Conservation (phyloP, 2,329 filamentous ascomycete species). For the Pseudogymnoascus sp. region DNA sequence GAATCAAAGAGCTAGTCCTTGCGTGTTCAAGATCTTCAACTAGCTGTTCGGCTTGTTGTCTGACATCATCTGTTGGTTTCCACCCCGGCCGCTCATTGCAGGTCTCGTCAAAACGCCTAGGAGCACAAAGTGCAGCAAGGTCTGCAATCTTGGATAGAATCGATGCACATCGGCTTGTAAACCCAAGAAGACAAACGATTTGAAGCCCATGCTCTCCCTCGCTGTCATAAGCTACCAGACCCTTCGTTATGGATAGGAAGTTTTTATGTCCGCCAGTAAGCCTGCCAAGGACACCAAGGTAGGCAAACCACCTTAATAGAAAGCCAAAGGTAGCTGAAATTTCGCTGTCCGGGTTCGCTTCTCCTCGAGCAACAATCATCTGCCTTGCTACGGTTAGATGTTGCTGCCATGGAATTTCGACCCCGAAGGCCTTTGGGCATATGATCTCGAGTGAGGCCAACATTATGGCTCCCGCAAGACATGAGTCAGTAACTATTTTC, state of each 20-base stretch:
- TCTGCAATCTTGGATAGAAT: conserved; percentile 65
- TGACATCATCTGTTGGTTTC: conserved; percentile 47
- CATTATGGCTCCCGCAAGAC: conserved; percentile 77
- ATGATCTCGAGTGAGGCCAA: conserved; percentile 76
- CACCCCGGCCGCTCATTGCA: conserved; percentile 44
- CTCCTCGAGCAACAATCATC: conserved; percentile 58
- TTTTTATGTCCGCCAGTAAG: conserved; percentile 49
- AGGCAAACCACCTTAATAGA: conserved; percentile 73
- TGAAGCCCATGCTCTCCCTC: conserved; percentile 54
- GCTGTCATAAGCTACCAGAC: conserved; percentile 36
- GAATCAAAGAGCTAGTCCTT: conserved; percentile 34
- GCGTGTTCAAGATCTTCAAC: conserved; percentile 53
- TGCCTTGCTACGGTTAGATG: conserved; percentile 69
- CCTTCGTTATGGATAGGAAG: conserved; percentile 15
- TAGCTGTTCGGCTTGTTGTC: conserved; percentile 49
- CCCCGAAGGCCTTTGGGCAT: conserved; percentile 70
- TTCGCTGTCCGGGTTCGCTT: conserved; percentile 41
- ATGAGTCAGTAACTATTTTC: conserved; percentile 60
- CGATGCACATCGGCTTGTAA: conserved; percentile 62
- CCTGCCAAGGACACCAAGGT: conserved; percentile 70
- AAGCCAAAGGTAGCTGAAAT: conserved; percentile 52
- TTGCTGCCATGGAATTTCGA: conserved; percentile 71
- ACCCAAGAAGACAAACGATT: conserved; percentile 75
- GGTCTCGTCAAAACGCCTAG: conserved; percentile 49
- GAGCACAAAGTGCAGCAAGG: conserved; percentile 60